Percentiles rank a stretch among this genome's conserved stretches.
Evolutionary conservation across 140 eudicot species (phyloP).

Genomic region (Senecio squalidus): DNA sequence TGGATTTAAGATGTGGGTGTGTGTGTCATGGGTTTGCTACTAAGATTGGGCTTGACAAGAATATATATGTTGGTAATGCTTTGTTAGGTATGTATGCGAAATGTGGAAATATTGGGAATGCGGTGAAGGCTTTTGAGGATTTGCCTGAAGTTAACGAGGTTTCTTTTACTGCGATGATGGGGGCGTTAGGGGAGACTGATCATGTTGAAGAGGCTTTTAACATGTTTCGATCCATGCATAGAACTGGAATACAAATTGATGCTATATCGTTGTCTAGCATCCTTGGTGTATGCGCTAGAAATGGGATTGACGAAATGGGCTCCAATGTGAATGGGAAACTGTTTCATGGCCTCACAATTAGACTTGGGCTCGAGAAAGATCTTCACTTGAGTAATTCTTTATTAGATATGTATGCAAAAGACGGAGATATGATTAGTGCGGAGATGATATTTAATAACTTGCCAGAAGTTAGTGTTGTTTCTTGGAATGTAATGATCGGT

Average conservation of each 20-base stretch:
- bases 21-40: slow-evolving; percentile 56
- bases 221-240: slow-evolving; percentile 58
- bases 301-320: slow-evolving; percentile 21
- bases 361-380: slow-evolving; percentile 61
- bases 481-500: slow-evolving; percentile 91
- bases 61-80: slow-evolving; percentile 70
- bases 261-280: slow-evolving; percentile 69
- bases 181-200: slow-evolving; percentile 55
- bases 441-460: slow-evolving; percentile 45
- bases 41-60: slow-evolving; percentile 60
- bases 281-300: slow-evolving; percentile 56
- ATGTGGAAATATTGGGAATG: slow-evolving; percentile 41
- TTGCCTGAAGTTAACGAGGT: slow-evolving; percentile 72
- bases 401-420: slow-evolving; percentile 77
- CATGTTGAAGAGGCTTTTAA: slow-evolving; percentile 50
- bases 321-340: slow-evolving; percentile 40
- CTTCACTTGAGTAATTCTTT: slow-evolving; percentile 62
- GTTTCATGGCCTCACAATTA: slow-evolving; percentile 51
- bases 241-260: slow-evolving; percentile 43
- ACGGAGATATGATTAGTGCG: slow-evolving; percentile 58
- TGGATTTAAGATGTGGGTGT: slow-evolving; percentile 40
- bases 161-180: slow-evolving; percentile 70
- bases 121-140: slow-evolving; percentile 48
- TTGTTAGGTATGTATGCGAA: slow-evolving; percentile 68
- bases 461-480: slow-evolving; percentile 52